A percentile compares a stretch with the other conserved stretches of the same genome.
Evolutionary conservation across 176 grass and related monocot genomes (phyloP).

Genomic region (Carex scoparia): DNA sequence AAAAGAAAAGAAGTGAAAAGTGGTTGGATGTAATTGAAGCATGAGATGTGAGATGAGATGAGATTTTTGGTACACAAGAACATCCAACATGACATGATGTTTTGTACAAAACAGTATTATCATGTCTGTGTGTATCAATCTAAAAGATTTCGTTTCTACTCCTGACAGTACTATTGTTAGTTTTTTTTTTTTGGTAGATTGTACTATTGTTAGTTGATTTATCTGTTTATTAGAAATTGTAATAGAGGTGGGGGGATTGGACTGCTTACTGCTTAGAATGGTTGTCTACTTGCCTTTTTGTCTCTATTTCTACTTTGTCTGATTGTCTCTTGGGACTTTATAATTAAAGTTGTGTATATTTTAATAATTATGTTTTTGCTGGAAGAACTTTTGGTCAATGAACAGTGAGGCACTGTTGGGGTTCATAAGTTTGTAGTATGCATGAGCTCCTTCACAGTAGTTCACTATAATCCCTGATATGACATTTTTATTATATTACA

Average conservation of each 20-base stretch:
- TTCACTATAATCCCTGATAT: neutral
- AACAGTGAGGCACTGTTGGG: neutral
- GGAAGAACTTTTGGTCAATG: neutral
- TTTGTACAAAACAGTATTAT: slow-evolving; percentile 1
- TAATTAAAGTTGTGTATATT: neutral
- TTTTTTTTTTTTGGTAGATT: no score
- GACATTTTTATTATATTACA: slow-evolving; percentile 6
- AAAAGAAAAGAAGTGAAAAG: neutral
- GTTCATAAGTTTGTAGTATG: neutral
- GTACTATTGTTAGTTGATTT: neutral
- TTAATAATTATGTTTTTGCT: slow-evolving; percentile 11
- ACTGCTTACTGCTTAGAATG: neutral
- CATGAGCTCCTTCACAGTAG: neutral
- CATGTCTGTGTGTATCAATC: slow-evolving; percentile 5
- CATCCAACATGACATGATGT: slow-evolving; percentile 41
- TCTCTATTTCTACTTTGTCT: slow-evolving; percentile 18
- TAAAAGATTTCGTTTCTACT: neutral
- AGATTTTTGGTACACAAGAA: slow-evolving; percentile 32
- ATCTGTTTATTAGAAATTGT: neutral
- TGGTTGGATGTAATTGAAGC: slow-evolving; percentile 16
- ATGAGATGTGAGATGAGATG: slow-evolving; percentile 1
- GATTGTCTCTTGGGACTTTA: slow-evolving; percentile 8
- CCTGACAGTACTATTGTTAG: neutral
- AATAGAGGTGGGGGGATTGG: neutral
- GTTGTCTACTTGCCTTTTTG: slow-evolving; percentile 1